A percentile compares a stretch with the other conserved stretches of the same genome.
phyloP scores from a whole-genome alignment of 2,329 filamentous ascomycete species.

The Colletotrichum tabaci region DNA sequence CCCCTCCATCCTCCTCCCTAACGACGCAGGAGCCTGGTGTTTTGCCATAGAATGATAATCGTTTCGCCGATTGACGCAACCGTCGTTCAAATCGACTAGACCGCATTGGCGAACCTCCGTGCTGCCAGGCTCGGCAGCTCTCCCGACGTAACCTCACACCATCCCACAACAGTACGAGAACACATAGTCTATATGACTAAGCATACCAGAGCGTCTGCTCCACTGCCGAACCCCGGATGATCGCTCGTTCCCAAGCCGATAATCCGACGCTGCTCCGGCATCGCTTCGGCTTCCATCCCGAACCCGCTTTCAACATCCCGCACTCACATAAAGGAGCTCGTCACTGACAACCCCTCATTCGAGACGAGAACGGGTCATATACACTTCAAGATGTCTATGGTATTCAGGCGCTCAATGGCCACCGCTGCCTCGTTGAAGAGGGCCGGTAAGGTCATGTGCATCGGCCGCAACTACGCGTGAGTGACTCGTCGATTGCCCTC shows the following conservation, averaged over 20 bases:
- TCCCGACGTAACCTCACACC: background rate
- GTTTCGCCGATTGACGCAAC: constrained; percentile 9
- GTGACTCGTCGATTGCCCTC: constrained; percentile 50
- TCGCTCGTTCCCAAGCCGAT: constrained; percentile 23
- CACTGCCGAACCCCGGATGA: constrained; percentile 11
- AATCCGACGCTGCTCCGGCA: constrained; percentile 35
- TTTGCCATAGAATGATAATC: background rate
- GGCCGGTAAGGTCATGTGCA: constrained; percentile 87
- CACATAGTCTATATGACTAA: background rate
- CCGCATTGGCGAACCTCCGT: constrained; percentile 21
- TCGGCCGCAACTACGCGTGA: constrained; percentile 96
- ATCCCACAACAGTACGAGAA: too few relatives aligned
- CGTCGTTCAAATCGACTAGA: background rate
- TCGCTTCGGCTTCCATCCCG: constrained; percentile 23
- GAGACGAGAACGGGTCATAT: background rate
- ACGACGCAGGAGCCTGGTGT: background rate
- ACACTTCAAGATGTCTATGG: constrained; percentile 48
- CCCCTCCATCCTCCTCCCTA: background rate
- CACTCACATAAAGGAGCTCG: background rate
- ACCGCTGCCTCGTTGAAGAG: constrained; percentile 65
- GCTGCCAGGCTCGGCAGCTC: background rate
- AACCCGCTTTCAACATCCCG: constrained; percentile 6
- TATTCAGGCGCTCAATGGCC: constrained; percentile 55
- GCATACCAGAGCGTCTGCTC: background rate
- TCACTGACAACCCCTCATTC: background rate